Base-by-base conservation (phyloP, 495 filamentous ascomycete species). In the Penicillium coffeae region DNA sequence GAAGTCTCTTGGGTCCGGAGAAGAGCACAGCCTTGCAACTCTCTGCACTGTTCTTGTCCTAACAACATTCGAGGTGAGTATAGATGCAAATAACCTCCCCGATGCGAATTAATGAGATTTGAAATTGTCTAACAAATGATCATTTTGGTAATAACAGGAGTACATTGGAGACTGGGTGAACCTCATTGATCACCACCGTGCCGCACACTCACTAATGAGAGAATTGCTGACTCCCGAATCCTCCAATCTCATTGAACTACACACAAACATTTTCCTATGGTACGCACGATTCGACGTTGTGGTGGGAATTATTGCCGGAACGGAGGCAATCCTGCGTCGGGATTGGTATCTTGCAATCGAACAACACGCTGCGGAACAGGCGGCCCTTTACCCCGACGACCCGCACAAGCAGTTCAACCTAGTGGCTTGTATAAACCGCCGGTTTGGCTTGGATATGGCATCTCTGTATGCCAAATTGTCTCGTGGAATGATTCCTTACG, bases 111-210 rank as follows among this genome's bases (percentile, higher is more conserved):
- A n/a, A n/a, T n/a, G n/a, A n/a, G n/a, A n/a, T n/a, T n/a, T n/a
- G n/a, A n/a, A n/a, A n/a, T n/a, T n/a, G n/a, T n/a, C n/a, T n/a
- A n/a, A n/a, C n/a, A n/a, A n/a, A n/a, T n/a, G n/a, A n/a, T n/a
- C n/a, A n/a, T n/a, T n/a, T n/a, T n/a, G n/a, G n/a, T n/a, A n/a
- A n/a, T n/a, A n/a, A 16, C 30, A 97, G 92, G 93, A 96, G 70
- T 93, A 88, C 56, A 78, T 96, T 46, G 93, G 93, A 8, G 93
- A 98, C 60, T 96, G 88, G 88, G 80, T 89, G 43, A 96, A 92
- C 58, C 74, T 96, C 36, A 81, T 92, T 60, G 86, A 89, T 25
- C 93, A 98, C 66, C 90, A 96, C 65, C 91, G 84, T 65, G 93
- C 92, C 5, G 92, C 93, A 1, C 80, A 87, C 58, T 79, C 87